Conservation (phyloP, 768 basidiomycete genomes). For the Candolleomyces aberdarensis region DNA sequence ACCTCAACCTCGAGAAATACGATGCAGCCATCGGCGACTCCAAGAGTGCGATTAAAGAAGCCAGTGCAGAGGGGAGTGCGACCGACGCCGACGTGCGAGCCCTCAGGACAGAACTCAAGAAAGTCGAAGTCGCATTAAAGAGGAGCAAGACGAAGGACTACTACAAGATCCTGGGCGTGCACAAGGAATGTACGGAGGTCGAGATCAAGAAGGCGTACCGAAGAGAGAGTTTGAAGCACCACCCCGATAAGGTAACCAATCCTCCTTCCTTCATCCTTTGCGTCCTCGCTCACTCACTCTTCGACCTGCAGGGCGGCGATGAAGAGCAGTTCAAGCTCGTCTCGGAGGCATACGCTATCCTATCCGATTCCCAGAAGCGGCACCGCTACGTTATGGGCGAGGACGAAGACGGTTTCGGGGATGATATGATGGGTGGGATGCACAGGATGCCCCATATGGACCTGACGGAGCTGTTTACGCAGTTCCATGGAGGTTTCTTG, state of each 20-base stretch:
- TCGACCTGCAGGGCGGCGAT: constrained; percentile 67
- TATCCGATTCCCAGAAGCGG: constrained; percentile 71
- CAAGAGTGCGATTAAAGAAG: constrained; percentile 74
- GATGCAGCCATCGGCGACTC: constrained; percentile 74
- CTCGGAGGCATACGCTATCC: constrained; percentile 75
- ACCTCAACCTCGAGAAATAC: constrained; percentile 69
- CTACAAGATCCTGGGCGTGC: constrained; percentile 72
- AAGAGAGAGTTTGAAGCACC: constrained; percentile 79
- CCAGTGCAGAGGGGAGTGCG: constrained; percentile 52
- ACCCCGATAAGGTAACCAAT: constrained; percentile 71
- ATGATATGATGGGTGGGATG: constrained; percentile 45
- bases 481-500: constrained; percentile 46
- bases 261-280: constrained; percentile 7
- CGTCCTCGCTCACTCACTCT: not conserved
- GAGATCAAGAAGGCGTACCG: constrained; percentile 94
- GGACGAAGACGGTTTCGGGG: constrained; percentile 60
- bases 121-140: constrained; percentile 80
- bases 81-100: constrained; percentile 59
- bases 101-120: constrained; percentile 65
- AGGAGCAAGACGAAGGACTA: constrained; percentile 90
- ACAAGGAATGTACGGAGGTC: constrained; percentile 55
- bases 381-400: constrained; percentile 80
- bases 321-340: constrained; percentile 96
- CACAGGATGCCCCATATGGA: constrained; percentile 45
- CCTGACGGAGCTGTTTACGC: constrained; percentile 60